Conservation (phyloP, 148 eudicot species). For the Persicaria tinctoria region DNA sequence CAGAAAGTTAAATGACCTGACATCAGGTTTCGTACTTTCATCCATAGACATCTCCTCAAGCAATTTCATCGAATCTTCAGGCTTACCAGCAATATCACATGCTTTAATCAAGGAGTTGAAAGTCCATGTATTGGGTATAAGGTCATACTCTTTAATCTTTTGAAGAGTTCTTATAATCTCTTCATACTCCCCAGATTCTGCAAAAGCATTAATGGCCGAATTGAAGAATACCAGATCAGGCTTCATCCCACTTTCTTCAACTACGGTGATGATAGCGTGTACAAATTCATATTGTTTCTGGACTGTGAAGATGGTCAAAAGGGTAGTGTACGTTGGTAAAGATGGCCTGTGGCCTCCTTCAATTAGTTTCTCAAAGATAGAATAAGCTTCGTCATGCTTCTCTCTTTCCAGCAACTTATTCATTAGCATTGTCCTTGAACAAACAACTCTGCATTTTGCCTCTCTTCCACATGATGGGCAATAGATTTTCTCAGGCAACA, state of each 20-base stretch:
- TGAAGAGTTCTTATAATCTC: conserved; percentile 62
- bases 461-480: no score
- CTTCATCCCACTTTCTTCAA: conserved; percentile 59
- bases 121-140: conserved; percentile 81
- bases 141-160: conserved; percentile 71
- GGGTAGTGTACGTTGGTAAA: conserved; percentile 75
- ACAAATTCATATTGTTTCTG: conserved; percentile 61
- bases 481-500: no score
- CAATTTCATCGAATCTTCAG: conserved; percentile 64
- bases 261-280: conserved; percentile 54
- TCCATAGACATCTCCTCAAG: conserved; percentile 54
- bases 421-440: conserved; percentile 29
- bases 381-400: conserved; percentile 57
- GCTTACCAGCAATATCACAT: conserved; percentile 76
- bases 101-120: conserved; percentile 86
- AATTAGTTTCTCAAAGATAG: conserved; percentile 46
- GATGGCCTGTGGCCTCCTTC: conserved; percentile 86
- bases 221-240: conserved; percentile 90
- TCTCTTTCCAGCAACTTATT: conserved; percentile 51
- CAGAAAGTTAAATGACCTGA: conserved; percentile 70
- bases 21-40: conserved; percentile 70
- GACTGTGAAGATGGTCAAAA: conserved; percentile 67
- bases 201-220: conserved; percentile 82
- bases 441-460: no score
- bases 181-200: conserved; percentile 64